Conservation (phyloP, 495 filamentous ascomycete genomes). For the Penicillium maclennaniae region DNA sequence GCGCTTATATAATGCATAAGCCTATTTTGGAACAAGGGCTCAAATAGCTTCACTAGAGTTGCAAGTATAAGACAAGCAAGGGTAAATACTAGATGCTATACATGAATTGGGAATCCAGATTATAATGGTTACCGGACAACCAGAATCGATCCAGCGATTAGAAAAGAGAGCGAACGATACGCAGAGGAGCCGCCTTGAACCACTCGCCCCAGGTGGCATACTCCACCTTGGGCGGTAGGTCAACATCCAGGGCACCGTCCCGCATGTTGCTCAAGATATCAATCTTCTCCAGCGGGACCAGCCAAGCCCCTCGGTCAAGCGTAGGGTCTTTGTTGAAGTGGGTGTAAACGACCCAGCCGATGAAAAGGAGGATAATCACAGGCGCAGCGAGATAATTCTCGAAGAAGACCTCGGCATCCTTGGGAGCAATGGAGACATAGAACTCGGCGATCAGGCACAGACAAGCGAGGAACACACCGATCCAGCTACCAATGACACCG, state of each 20-base stretch:
- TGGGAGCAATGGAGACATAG: slow-evolving; percentile 42
- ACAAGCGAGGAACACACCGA: slow-evolving; percentile 54
- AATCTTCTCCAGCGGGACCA: slow-evolving; percentile 19
- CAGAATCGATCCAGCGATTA: slow-evolving; percentile 22
- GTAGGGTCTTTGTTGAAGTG: slow-evolving; percentile 19
- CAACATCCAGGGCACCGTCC: slow-evolving; percentile 23
- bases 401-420: slow-evolving; percentile 56
- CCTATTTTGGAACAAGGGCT: background rate
- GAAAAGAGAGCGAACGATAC: slow-evolving; percentile 33
- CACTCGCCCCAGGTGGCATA: slow-evolving; percentile 27
- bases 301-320: slow-evolving; percentile 25
- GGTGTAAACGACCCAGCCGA: slow-evolving; percentile 32
- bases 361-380: slow-evolving; percentile 48
- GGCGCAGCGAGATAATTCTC: slow-evolving; percentile 56
- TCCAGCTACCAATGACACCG: slow-evolving; percentile 63
- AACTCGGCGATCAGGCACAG: slow-evolving; percentile 62
- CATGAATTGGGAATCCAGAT: background rate
- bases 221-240: slow-evolving; percentile 23
- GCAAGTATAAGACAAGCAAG: slow-evolving; percentile 4
- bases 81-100: background rate
- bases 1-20: no score
- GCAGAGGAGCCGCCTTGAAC: slow-evolving; percentile 25
- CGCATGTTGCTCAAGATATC: slow-evolving; percentile 23
- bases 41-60: slow-evolving; percentile 1
- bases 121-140: background rate